Conservation (phyloP, 345 rosid species). For the Leavenworthia alabamica region DNA sequence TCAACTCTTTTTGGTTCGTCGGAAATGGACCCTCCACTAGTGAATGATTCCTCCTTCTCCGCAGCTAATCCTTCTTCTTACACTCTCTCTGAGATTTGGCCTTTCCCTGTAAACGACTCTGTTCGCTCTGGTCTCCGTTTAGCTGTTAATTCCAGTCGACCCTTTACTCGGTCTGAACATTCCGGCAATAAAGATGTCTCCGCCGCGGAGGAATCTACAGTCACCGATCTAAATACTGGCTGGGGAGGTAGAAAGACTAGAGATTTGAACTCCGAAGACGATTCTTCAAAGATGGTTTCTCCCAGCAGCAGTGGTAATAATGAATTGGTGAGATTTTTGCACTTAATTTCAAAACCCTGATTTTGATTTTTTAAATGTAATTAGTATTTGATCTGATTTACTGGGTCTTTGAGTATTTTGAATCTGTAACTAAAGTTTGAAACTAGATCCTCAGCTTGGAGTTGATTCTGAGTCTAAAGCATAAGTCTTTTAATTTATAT, state of each 20-base stretch:
- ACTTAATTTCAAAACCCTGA: not conserved
- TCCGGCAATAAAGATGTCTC: conserved; percentile 51
- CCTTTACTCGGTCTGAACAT: conserved; percentile 19
- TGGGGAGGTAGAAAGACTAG: conserved; percentile 56
- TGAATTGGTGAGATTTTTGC: conserved; percentile 51
- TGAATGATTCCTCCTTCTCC: conserved; percentile 71
- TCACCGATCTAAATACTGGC: conserved; percentile 67
- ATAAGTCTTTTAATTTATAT: conserved; percentile 17
- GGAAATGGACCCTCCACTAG: conserved; percentile 77
- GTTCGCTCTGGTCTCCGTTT: conserved; percentile 54
- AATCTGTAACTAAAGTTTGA: conserved; percentile 11
- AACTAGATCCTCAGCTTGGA: conserved; percentile 14
- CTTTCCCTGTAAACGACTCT: conserved; percentile 45
- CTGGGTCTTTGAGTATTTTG: not conserved
- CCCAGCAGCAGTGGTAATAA: conserved; percentile 62
- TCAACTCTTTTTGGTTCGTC: conserved; percentile 7
- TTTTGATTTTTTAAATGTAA: not conserved
- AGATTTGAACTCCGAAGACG: conserved; percentile 71
- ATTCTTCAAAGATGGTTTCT: conserved; percentile 66
- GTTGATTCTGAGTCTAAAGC: conserved; percentile 1
- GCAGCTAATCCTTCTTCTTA: conserved; percentile 78
- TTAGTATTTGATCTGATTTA: not conserved
- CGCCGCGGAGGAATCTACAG: conserved; percentile 63
- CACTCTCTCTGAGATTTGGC: conserved; percentile 89
- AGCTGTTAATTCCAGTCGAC: conserved; percentile 37